These are phyloP conservation scores for Salix suchowensis DNA, from an alignment of 345 rosid genomes.

Conservation along the genomic window DNA sequence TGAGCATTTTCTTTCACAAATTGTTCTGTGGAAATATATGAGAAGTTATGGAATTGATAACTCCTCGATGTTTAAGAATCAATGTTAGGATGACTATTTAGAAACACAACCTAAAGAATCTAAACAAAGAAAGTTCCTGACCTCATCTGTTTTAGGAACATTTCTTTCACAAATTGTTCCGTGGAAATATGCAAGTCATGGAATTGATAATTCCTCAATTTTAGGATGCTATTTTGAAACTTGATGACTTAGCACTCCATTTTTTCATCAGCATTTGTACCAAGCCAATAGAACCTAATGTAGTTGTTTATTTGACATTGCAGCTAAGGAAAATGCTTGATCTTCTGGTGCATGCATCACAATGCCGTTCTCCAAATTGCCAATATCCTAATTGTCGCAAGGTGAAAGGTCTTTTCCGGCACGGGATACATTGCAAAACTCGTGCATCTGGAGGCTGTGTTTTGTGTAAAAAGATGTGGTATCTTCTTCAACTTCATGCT, in stretches of 20 bases:
- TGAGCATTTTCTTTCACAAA: not conserved
- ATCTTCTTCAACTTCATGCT: constrained; percentile 95
- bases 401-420: constrained; percentile 95
- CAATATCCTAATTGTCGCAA: constrained; percentile 96
- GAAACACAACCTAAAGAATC: not conserved
- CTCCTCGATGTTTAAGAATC: not conserved
- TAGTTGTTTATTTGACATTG: constrained; percentile 21
- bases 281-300: not conserved
- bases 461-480: constrained; percentile 98
- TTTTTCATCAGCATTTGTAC: not conserved
- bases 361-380: constrained; percentile 72
- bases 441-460: constrained; percentile 96
- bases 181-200: not conserved
- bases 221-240: not conserved
- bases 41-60: not conserved
- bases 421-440: constrained; percentile 77
- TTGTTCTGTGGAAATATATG: not conserved
- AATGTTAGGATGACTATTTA: not conserved
- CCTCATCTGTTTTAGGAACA: not conserved
- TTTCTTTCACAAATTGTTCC: not conserved
- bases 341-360: constrained; percentile 98
- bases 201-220: not conserved
- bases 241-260: not conserved
- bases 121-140: not conserved
- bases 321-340: constrained; percentile 99